Base-by-base conservation (phyloP, 495 filamentous ascomycete genomes). In the Xylaria venustula region DNA sequence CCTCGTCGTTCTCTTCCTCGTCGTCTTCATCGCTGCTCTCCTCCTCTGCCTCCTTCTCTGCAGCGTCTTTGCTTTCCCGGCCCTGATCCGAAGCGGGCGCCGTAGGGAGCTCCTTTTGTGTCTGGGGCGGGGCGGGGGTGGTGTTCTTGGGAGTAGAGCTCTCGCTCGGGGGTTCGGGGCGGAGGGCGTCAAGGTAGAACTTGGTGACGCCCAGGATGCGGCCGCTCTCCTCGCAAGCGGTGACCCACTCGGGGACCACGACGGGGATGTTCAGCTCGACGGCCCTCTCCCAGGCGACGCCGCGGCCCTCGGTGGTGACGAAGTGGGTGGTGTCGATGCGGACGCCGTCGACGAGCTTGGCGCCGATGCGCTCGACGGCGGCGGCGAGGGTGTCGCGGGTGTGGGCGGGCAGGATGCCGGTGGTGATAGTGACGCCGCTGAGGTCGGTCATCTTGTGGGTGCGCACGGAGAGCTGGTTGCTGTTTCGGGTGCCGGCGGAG, bases 401-500 rank as follows among this genome's bases (percentile, higher is more conserved):
- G 32, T 86, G 82, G 6, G 89, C 78, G 2, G 92, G 90, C 62
- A 99, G 80, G 59, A 96, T 83, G 19, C 94, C 94, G 5, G 92
- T 88, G 12, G 93, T 97, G 56, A 99, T 89, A 11, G 95, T 98
- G 72, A 99, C 95, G 48, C 94, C 94, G 54, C 88, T 91, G 48
- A 99, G 80, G 74, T 99, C 94, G 26, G 94, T 98, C 95, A 98
- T 97, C 80, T 97, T 97, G 77, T 98, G 95, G 44, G 94, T 99
- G 62, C 87, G 85, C 48, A 96, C 91, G 7, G 84, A 83, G 54
- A 99, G 79, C 70, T 90, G 91, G 71, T 96, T 90, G 64, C 88
- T 92, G 49, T 83, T 79, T 64, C 87, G 91, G 22, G 90, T 93
- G 28, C 94, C 93, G n/a, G 95, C 94, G 23, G 85, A 89, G 0